A percentile compares a stretch with the other conserved stretches of the same genome.
phyloP scores from a whole-genome alignment of 768 basidiomycete species.

The Coprinopsis strossmayeri region DNA sequence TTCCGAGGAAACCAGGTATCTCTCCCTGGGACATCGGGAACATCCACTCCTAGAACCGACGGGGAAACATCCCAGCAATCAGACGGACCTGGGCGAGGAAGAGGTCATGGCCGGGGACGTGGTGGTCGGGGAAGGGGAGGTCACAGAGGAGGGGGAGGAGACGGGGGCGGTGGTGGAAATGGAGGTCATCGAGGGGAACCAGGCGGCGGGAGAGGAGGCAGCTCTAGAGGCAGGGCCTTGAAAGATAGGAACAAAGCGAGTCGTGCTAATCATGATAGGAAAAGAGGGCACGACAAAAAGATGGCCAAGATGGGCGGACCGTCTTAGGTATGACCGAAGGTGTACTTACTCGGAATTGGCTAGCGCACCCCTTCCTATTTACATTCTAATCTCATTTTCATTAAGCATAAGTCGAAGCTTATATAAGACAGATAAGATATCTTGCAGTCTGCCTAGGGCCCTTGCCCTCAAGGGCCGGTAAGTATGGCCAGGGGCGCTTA shows the following conservation, averaged over 20 bases:
- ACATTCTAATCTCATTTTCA: not conserved
- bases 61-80: not conserved
- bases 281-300: conserved; percentile 86
- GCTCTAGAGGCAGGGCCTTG: conserved; percentile 53
- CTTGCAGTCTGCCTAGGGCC: too few species aligned
- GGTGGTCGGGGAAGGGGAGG: conserved; percentile 22
- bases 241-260: conserved; percentile 77
- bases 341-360: not conserved
- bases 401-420: too few species aligned
- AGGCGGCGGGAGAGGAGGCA: conserved; percentile 29
- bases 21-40: not conserved
- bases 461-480: too few species aligned
- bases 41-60: conserved; percentile 2
- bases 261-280: conserved; percentile 65
- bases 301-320: conserved; percentile 55
- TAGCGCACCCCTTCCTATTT: not conserved
- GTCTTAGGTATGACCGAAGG: not conserved
- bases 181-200: conserved; percentile 32
- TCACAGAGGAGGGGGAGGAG: conserved; percentile 29
- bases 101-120: conserved; percentile 23
- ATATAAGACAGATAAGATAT: too few species aligned
- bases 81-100: conserved; percentile 15
- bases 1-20: conserved; percentile 58
- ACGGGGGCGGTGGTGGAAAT: conserved; percentile 35
- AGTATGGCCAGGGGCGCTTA: too few species aligned